Percentiles rank a stretch among this genome's conserved stretches.
phyloP scores from a whole-genome alignment of 495 filamentous ascomycete genomes.

The Lepidopterella palustris region DNA sequence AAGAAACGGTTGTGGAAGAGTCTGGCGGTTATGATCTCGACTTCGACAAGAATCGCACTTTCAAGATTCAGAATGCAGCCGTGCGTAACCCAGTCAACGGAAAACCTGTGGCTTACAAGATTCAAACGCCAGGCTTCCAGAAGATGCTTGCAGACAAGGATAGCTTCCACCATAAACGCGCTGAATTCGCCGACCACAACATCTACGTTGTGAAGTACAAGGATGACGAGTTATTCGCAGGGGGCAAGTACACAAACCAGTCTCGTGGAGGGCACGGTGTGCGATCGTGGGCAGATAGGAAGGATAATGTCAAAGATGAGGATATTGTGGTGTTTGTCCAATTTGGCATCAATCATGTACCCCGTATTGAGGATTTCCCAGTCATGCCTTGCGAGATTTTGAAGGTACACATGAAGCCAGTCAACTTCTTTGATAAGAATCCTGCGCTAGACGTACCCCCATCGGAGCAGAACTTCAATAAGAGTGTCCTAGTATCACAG shows the following conservation, averaged over 20 bases:
- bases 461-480: constrained; percentile 47
- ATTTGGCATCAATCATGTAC: constrained; percentile 42
- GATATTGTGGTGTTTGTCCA: constrained; percentile 43
- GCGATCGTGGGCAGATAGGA: constrained; percentile 37
- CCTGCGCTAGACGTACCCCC: constrained; percentile 70
- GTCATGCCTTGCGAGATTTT: constrained; percentile 61
- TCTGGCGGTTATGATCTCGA: constrained; percentile 62
- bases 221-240: constrained; percentile 74
- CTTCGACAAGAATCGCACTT: constrained; percentile 56
- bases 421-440: constrained; percentile 69
- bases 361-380: constrained; percentile 38
- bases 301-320: constrained; percentile 38
- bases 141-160: constrained; percentile 66
- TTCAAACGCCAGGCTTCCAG: constrained; percentile 68
- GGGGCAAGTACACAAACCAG: constrained; percentile 84
- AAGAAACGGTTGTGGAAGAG: constrained; percentile 53
- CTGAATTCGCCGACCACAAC: constrained; percentile 76
- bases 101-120: constrained; percentile 72
- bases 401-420: constrained; percentile 57
- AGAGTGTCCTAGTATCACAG: constrained; percentile 43
- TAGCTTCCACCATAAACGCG: constrained; percentile 62
- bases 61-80: constrained; percentile 71
- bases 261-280: constrained; percentile 54
- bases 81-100: constrained; percentile 60
- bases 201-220: constrained; percentile 75